Conservation (phyloP, 2,329 filamentous ascomycete species). For the Nemania diffusa region DNA sequence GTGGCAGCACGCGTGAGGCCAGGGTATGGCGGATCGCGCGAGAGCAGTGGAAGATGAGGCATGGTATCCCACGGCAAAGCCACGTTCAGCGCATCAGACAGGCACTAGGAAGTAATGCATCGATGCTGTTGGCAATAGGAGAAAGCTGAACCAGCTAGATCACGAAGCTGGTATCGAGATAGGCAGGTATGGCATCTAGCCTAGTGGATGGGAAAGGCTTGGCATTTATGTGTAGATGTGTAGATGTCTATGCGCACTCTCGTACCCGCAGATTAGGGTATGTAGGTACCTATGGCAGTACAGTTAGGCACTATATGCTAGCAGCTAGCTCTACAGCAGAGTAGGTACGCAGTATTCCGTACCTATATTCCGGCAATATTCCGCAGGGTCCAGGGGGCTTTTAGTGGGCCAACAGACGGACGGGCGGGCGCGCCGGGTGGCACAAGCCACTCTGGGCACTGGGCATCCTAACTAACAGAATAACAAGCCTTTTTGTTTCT, state of each 20-base stretch:
- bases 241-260: background rate
- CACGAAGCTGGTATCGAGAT: background rate
- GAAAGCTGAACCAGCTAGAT: background rate
- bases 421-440: background rate
- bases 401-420: background rate
- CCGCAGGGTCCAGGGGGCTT: background rate
- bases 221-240: background rate
- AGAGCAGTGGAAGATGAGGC: constrained; percentile 15
- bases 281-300: background rate
- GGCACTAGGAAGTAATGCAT: background rate
- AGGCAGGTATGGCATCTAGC: background rate
- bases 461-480: too few species aligned
- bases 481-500: too few species aligned
- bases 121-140: background rate
- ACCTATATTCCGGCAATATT: too few species aligned
- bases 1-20: constrained; percentile 55
- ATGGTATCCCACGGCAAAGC: constrained; percentile 8
- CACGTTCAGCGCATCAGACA: background rate
- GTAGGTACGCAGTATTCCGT: too few species aligned
- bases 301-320: too few species aligned
- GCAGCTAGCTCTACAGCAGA: too few species aligned
- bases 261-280: background rate
- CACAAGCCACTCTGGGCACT: background rate
- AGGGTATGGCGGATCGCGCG: constrained; percentile 29
- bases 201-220: background rate